Conservation (phyloP, 257 asterid species). For the Solanum habrochaites region DNA sequence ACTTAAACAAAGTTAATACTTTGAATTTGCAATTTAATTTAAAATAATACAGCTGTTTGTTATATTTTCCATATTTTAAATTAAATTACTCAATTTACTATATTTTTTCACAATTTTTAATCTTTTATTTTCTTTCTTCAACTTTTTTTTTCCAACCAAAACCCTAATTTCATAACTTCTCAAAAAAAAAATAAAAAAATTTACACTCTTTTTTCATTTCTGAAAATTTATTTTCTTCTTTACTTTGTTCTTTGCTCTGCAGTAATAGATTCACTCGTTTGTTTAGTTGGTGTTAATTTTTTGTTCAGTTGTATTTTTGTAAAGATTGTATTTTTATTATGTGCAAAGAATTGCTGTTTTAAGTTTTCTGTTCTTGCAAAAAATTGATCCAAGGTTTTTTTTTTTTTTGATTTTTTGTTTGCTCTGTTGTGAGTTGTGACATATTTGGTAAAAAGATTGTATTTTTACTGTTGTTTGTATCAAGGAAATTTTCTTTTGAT, state of each 20-base stretch:
- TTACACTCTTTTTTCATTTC: conserved; percentile 3
- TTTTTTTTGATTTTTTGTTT: not conserved
- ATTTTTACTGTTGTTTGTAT: not conserved
- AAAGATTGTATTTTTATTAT: not conserved
- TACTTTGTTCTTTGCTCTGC: conserved; percentile 1
- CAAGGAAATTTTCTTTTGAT: not conserved
- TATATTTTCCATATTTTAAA: conserved; percentile 19
- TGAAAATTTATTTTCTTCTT: conserved; percentile 2
- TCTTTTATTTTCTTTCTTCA: conserved; percentile 22
- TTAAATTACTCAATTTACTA: conserved; percentile 3
- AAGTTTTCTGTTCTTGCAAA: not conserved
- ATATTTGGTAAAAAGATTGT: not conserved
- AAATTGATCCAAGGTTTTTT: not conserved
- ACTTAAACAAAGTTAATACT: conserved; percentile 75
- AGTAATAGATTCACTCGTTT: not conserved
- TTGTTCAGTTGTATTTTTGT: not conserved
- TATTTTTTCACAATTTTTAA: conserved; percentile 1
- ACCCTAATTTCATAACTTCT: conserved; percentile 46
- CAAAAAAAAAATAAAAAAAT: not conserved
- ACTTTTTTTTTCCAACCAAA: conserved; percentile 37
- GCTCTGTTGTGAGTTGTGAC: not conserved
- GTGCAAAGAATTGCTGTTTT: not conserved
- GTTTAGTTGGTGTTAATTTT: conserved; percentile 1
- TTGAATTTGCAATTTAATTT: conserved; percentile 31
- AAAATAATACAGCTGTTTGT: conserved; percentile 34